Percentiles rank a stretch among this genome's conserved stretches.
Evolutionary conservation across 2,329 filamentous ascomycete species (phyloP).

Genomic region (Phyllosticta citribraziliensis): DNA sequence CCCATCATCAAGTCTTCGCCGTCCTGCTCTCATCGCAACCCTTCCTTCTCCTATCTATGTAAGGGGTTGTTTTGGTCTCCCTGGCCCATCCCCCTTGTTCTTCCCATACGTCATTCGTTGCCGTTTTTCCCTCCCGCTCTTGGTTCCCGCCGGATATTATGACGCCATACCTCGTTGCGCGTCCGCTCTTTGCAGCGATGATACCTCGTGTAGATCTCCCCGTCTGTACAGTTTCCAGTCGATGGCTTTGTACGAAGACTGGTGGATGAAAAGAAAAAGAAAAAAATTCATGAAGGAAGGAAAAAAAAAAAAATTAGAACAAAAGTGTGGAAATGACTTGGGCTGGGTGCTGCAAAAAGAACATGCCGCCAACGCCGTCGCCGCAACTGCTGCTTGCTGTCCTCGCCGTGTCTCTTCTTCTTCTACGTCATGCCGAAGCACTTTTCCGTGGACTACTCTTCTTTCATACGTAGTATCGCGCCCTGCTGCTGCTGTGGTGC

Average conservation of each 20-base stretch:
- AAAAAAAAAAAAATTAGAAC: background rate
- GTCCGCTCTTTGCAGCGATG: too few relatives aligned
- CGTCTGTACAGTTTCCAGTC: background rate
- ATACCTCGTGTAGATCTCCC: background rate
- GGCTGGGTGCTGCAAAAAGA: background rate
- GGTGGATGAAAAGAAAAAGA: background rate
- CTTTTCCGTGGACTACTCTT: background rate
- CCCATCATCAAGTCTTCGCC: background rate
- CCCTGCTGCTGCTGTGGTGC: constrained; percentile 27
- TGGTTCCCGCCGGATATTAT: too few relatives aligned
- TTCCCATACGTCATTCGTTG: too few relatives aligned
- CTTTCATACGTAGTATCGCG: constrained; percentile 19
- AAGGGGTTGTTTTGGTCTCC: too few relatives aligned
- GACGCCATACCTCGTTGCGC: too few relatives aligned
- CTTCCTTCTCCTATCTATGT: too few relatives aligned
- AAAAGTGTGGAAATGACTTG: background rate
- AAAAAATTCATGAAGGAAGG: background rate
- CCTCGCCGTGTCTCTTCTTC: background rate
- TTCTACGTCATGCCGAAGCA: background rate
- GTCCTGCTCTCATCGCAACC: too few relatives aligned
- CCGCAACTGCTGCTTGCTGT: background rate
- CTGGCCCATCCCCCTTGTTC: too few relatives aligned
- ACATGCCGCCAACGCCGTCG: background rate
- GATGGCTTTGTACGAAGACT: background rate
- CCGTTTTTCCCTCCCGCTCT: too few relatives aligned